These are phyloP conservation scores for Dothideomycetes sp. DNA, from an alignment of 2,329 filamentous ascomycete species.

Conservation along the genomic window DNA sequence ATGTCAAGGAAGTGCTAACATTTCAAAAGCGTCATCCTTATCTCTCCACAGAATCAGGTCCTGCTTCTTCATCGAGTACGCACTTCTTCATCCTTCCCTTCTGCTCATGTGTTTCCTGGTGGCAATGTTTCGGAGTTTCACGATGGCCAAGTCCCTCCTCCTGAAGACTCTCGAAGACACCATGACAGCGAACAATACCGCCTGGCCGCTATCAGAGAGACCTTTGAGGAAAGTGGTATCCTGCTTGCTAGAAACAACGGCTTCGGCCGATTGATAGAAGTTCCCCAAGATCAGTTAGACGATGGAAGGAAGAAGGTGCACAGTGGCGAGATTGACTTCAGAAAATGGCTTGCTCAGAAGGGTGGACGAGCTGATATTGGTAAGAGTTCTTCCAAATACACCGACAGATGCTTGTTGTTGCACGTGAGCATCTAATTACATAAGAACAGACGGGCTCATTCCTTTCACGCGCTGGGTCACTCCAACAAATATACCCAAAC, in stretches of 20 bases:
- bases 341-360: slow-evolving; percentile 48
- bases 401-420: no score
- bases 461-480: slow-evolving; percentile 93
- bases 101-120: slow-evolving; percentile 90
- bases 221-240: slow-evolving; percentile 91
- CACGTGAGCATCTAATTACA: neutral
- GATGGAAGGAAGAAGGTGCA: slow-evolving; percentile 60
- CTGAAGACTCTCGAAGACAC: slow-evolving; percentile 48
- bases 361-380: slow-evolving; percentile 56
- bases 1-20: neutral
- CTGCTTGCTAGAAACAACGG: slow-evolving; percentile 52
- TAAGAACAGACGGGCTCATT: slow-evolving; percentile 46
- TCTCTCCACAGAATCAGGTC: slow-evolving; percentile 79
- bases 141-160: slow-evolving; percentile 51
- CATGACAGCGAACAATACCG: slow-evolving; percentile 63
- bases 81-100: slow-evolving; percentile 74
- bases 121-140: slow-evolving; percentile 70
- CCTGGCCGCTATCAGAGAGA: slow-evolving; percentile 77
- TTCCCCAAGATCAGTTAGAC: slow-evolving; percentile 51
- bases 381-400: slow-evolving; percentile 29
- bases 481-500: slow-evolving; percentile 56
- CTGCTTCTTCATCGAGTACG: slow-evolving; percentile 78
- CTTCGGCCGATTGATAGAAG: slow-evolving; percentile 46
- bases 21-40: slow-evolving; percentile 57
- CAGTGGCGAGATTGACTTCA: slow-evolving; percentile 52